Conservation (phyloP, 805 yeast species). For the Komagataella mondaviorum region DNA sequence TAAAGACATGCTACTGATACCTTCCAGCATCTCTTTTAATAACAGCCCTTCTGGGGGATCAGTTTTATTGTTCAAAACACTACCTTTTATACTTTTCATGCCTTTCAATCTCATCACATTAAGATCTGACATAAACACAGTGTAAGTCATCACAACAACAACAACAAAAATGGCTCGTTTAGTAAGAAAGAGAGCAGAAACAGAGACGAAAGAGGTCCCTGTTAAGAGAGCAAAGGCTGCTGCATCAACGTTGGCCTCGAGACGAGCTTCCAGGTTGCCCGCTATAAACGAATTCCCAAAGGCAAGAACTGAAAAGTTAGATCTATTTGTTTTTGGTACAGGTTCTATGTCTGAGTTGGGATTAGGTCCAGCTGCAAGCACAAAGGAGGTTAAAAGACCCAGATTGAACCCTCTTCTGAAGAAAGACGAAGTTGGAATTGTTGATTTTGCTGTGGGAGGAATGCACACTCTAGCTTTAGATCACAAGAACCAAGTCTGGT, state of each 20-base stretch:
- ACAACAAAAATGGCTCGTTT: slow-evolving; percentile 10
- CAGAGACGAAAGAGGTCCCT: slow-evolving; percentile 14
- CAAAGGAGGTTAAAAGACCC: slow-evolving; percentile 92
- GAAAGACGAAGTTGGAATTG: slow-evolving; percentile 52
- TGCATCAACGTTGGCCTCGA: slow-evolving; percentile 24
- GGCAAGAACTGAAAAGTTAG: slow-evolving; percentile 35
- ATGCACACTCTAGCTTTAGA: slow-evolving; percentile 87
- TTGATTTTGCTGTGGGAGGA: slow-evolving; percentile 89
- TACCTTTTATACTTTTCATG: background rate
- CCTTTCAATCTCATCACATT: background rate
- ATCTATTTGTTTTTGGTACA: slow-evolving; percentile 88
- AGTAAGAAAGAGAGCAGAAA: slow-evolving; percentile 6
- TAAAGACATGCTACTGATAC: background rate
- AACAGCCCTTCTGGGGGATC: background rate
- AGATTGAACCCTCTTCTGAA: slow-evolving; percentile 71
- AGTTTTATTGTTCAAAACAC: background rate
- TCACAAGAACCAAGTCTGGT: slow-evolving; percentile 69
- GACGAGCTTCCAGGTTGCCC: slow-evolving; percentile 36
- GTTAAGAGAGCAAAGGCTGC: slow-evolving; percentile 20
- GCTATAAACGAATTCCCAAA: slow-evolving; percentile 26
- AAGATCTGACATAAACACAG: background rate
- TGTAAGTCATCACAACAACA: slow-evolving; percentile 1
- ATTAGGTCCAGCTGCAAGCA: slow-evolving; percentile 86
- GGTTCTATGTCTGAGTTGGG: slow-evolving; percentile 98
- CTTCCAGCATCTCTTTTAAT: too few relatives aligned